phyloP scores from a whole-genome alignment of 1,284 basidiomycete species.

The Xerocomus cyaneibrunnescens region DNA sequence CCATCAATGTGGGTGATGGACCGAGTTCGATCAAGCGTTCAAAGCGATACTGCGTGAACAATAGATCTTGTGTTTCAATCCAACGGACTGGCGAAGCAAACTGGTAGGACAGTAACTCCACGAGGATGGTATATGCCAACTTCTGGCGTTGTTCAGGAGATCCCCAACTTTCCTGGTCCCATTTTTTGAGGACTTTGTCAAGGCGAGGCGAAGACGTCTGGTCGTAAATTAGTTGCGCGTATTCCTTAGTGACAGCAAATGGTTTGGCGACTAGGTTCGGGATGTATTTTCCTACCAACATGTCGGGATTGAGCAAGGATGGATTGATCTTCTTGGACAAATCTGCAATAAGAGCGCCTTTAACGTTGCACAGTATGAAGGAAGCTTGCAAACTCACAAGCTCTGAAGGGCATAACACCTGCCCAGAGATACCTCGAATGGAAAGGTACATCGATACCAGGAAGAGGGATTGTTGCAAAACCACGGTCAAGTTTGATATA shows the following conservation, averaged over 20 bases:
- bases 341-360: conserved; percentile 51
- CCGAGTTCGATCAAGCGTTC: conserved; percentile 96
- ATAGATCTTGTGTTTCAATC: conserved; percentile 97
- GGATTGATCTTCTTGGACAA: conserved; percentile 98
- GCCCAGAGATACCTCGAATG: conserved; percentile 96
- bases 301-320: conserved; percentile 86
- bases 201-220: conserved; percentile 93
- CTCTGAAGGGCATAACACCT: conserved; percentile 96
- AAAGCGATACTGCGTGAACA: conserved; percentile 89
- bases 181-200: conserved; percentile 89
- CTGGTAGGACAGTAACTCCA: conserved; percentile 96
- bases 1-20: conserved; percentile 92
- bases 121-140: conserved; percentile 92
- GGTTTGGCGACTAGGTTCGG: conserved; percentile 96
- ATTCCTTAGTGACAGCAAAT: conserved; percentile 87
- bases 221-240: conserved; percentile 93
- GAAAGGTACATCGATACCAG: conserved; percentile 99
- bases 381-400: conserved; percentile 54
- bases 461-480: conserved; percentile 93
- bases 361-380: conserved; percentile 15
- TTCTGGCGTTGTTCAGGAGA: conserved; percentile 82
- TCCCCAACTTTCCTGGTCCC: conserved; percentile 93
- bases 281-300: conserved; percentile 92
- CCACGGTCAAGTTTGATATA: conserved; percentile 95
- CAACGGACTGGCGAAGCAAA: conserved; percentile 95